A percentile compares a stretch with the other conserved stretches of the same genome.
phyloP scores from a whole-genome alignment of 2,329 filamentous ascomycete species.

The Thyridium curvatum region DNA sequence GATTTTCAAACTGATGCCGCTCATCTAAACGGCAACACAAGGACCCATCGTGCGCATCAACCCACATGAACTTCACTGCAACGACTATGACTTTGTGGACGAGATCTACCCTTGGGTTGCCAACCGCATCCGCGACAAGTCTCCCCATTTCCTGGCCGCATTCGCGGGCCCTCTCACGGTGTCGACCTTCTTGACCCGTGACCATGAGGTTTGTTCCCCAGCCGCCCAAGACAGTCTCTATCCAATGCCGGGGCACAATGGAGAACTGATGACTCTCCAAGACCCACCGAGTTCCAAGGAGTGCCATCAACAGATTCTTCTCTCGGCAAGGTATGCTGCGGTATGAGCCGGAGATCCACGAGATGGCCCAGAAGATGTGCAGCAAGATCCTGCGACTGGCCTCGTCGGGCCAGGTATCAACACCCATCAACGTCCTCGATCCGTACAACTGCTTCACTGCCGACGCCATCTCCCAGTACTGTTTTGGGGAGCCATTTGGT shows the following conservation, averaged over 20 bases:
- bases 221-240: neutral
- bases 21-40: too few species aligned
- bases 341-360: conserved; percentile 11
- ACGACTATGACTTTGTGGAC: conserved; percentile 17
- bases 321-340: conserved; percentile 11
- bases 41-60: conserved; percentile 13
- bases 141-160: conserved; percentile 6
- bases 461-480: conserved; percentile 21
- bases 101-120: conserved; percentile 11
- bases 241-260: neutral
- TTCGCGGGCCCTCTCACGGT: conserved; percentile 6
- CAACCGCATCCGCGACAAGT: conserved; percentile 10
- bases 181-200: conserved; percentile 9
- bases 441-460: conserved; percentile 12
- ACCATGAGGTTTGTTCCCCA: conserved; percentile 7
- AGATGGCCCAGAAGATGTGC: conserved; percentile 8
- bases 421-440: conserved; percentile 4
- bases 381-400: conserved; percentile 8
- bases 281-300: conserved; percentile 14
- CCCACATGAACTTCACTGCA: conserved; percentile 19
- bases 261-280: conserved; percentile 4
- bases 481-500: conserved; percentile 13
- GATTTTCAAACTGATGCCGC: too few species aligned
- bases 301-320: conserved; percentile 14
- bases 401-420: conserved; percentile 1